phyloP scores from a whole-genome alignment of 176 grass and related monocot species.

The Eleusine coracana region DNA sequence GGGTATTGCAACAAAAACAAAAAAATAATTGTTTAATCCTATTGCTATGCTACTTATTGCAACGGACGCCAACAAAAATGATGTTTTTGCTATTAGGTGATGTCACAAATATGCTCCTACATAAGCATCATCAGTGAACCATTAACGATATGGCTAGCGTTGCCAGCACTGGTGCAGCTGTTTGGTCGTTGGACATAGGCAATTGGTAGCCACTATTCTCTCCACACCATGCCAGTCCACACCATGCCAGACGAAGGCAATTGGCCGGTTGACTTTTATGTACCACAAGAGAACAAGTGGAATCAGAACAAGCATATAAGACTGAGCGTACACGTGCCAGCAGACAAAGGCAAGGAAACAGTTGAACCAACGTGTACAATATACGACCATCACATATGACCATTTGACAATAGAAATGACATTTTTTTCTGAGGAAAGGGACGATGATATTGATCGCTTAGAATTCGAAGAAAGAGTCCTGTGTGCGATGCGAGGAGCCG shows the following conservation, averaged over 20 bases:
- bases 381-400: background rate
- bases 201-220: background rate
- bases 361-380: background rate
- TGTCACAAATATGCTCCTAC: too few species aligned
- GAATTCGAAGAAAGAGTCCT: background rate
- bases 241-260: background rate
- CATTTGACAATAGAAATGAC: background rate
- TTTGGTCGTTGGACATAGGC: too few species aligned
- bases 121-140: too few species aligned
- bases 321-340: background rate
- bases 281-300: background rate
- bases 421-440: background rate
- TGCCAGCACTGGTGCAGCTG: background rate
- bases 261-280: background rate
- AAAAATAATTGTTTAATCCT: too few species aligned
- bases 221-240: background rate
- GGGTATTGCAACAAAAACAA: too few species aligned
- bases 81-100: too few species aligned
- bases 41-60: too few species aligned
- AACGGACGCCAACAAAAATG: too few species aligned
- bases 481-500: background rate
- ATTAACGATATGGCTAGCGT: too few species aligned
- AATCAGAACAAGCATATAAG: background rate
- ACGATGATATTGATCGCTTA: background rate
- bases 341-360: background rate